Percentiles rank a stretch among this genome's conserved stretches.
Conservation (phyloP, 768 basidiomycete genomes). For the Boletus vinaceobasis region DNA sequence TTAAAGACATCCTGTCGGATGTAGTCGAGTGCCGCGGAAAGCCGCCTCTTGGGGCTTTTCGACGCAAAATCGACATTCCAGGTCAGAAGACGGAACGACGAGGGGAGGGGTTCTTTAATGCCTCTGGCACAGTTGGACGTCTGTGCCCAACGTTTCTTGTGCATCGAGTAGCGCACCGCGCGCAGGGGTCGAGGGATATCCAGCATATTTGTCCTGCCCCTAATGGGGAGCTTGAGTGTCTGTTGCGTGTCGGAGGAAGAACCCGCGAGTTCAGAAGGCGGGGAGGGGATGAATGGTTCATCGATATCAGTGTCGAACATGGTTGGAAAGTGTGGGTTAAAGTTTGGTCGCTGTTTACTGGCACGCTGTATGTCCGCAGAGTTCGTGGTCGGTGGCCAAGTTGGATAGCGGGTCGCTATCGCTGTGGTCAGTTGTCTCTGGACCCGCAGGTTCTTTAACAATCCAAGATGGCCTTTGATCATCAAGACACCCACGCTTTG, state of each 20-base stretch:
- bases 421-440: neutral
- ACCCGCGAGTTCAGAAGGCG: constrained; percentile 24
- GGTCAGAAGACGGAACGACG: constrained; percentile 53
- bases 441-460: constrained; percentile 16
- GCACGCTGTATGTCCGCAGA: constrained; percentile 11
- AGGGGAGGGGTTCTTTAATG: constrained; percentile 36
- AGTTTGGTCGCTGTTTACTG: constrained; percentile 4
- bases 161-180: constrained; percentile 32
- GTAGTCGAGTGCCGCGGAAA: constrained; percentile 48
- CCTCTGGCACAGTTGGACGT: constrained; percentile 35
- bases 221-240: constrained; percentile 13
- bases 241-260: constrained; percentile 30
- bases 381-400: constrained; percentile 3
- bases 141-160: constrained; percentile 32
- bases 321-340: constrained; percentile 3
- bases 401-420: neutral
- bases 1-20: constrained; percentile 51
- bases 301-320: constrained; percentile 31
- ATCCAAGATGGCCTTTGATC: constrained; percentile 1
- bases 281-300: constrained; percentile 29
- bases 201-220: constrained; percentile 18
- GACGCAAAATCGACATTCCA: constrained; percentile 67
- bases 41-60: constrained; percentile 39
- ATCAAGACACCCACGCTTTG: constrained; percentile 9
- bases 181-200: constrained; percentile 29